Base-by-base conservation (phyloP, 495 filamentous ascomycete species). In the Penicillium silybi region DNA sequence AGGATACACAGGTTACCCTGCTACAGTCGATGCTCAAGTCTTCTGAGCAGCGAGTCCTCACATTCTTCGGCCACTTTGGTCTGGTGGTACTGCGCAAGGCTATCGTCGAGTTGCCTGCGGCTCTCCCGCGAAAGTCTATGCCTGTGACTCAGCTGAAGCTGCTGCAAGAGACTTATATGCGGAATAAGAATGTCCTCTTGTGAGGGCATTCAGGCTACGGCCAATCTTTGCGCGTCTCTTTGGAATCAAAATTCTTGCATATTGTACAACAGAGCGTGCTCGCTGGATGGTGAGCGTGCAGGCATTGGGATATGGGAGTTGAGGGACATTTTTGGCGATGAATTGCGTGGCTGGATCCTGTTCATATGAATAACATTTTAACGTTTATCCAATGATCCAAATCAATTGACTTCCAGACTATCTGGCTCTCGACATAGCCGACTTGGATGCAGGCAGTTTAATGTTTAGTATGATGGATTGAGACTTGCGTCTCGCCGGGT, bases 1-100 rank as follows among this genome's bases (percentile, higher is more conserved):
- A 84, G 19, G 78, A 85, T 39, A 95, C 88, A 0, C 95, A 97
- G 46, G 84, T 85, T 50, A 75, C 87, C 17, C 80, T 92, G 4
- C 79, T 99, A 8, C 83, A 87, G 45, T 79, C 83, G 0, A 84
- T 97, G 79, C 73, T 97, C 10, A 79, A 87, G 20, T 77, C 80
- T 15, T 86, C 81, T 23, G 87, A 83, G 18, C 75, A 79, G 23
- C 83, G 84, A 42, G 86, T 97, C 51, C 66, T 96, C 6, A 71
- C 76, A 0, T 85, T 89, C 50, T 98, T 89, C 64, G 93, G 92
- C 2, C 80, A 79, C 26, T 76, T 83, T 6, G 91, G 82, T 0
- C 53, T 85, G 17, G 83, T 76, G 0, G 73, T 87, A 4, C 57
- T 97, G 53, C 74, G 82, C 43, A 72, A 71, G 29, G 85, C 85